These are phyloP conservation scores for Prunus mira DNA, from an alignment of 306 rosid species.

Conservation along the genomic window DNA sequence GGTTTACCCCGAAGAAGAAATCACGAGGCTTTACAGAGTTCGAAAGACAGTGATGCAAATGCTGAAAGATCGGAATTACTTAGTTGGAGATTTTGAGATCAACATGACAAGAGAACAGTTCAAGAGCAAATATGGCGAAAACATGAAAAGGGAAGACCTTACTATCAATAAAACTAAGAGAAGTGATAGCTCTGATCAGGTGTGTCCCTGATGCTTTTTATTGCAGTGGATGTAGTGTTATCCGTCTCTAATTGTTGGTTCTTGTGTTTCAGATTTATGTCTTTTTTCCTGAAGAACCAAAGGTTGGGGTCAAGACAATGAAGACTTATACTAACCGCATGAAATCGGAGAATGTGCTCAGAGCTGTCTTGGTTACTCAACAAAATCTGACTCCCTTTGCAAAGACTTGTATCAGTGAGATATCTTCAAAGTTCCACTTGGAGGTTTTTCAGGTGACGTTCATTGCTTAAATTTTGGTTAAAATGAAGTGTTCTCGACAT, in stretches of 20 bases:
- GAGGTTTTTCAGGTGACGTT: constrained; percentile 77
- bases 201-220: background rate
- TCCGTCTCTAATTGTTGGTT: background rate
- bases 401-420: constrained; percentile 36
- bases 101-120: constrained; percentile 54
- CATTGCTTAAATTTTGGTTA: background rate
- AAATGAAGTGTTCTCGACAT: background rate
- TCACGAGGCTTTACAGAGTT: constrained; percentile 34
- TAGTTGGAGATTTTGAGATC: constrained; percentile 53
- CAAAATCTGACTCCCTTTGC: constrained; percentile 58
- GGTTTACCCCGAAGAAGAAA: constrained; percentile 58
- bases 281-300: constrained; percentile 64
- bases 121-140: constrained; percentile 34
- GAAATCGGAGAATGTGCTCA: constrained; percentile 62
- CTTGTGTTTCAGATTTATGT: constrained; percentile 54
- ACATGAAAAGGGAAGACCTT: constrained; percentile 72
- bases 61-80: constrained; percentile 56
- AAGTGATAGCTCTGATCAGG: background rate
- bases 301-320: constrained; percentile 58
- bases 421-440: constrained; percentile 48
- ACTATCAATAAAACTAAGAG: constrained; percentile 39
- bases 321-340: constrained; percentile 56
- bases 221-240: background rate
- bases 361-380: constrained; percentile 64
- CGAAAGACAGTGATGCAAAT: constrained; percentile 70